Evolutionary conservation across 176 grass and related monocot genomes (phyloP), one percentile per base, ranked within the genome.

Genomic region (Thinopyrum elongatum): DNA sequence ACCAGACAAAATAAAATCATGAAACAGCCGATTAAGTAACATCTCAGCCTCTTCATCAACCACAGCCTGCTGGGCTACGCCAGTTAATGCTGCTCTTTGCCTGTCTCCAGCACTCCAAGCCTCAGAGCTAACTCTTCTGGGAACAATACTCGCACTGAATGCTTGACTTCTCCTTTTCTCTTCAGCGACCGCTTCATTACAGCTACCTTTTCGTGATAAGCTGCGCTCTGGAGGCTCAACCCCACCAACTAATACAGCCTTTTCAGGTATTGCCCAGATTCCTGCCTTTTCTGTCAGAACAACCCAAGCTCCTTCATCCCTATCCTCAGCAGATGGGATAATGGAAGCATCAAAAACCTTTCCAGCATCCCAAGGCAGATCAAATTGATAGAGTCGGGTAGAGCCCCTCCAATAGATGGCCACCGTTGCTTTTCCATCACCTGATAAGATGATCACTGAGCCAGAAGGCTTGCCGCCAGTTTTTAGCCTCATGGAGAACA

Each of bases 271-370:
- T 68, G 90, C 92, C 94, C 97, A 98, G 85, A 94, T 46, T 77
- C 97, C 97, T 86, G 93, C 97, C 67, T 91, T 98, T 76, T 98
- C 94, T 80, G 97, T 98, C 49, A 98, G 86, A 76, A 98, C 93
- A 84, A 98, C 86, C 97, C 97, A 98, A 70, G 97, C 92, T 87
- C 97, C 97, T 88, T 95, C 94, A 81, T 98, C 84, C 65, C 76
- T 94, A 30, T 95, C 94, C 4, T 88, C 93, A 35, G 88, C 33
- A 83, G 93, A 93, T 55, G 92, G 91, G 23, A 98, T 86, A 86
- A 95, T 71, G 22, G 96, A 98, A 89, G 92, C 93, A 92, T 95
- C 96, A 57, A 98, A 63, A 74, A 95, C 96, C 88, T 95, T 98
- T 83, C 96, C 93, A 81, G 92, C 88, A 86, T 98, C 96, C 91